Evolutionary conservation across 352 stramenopile genomes (phyloP), one percentile per base, ranked within the genome.

Genomic region (Pythium monospermum): DNA sequence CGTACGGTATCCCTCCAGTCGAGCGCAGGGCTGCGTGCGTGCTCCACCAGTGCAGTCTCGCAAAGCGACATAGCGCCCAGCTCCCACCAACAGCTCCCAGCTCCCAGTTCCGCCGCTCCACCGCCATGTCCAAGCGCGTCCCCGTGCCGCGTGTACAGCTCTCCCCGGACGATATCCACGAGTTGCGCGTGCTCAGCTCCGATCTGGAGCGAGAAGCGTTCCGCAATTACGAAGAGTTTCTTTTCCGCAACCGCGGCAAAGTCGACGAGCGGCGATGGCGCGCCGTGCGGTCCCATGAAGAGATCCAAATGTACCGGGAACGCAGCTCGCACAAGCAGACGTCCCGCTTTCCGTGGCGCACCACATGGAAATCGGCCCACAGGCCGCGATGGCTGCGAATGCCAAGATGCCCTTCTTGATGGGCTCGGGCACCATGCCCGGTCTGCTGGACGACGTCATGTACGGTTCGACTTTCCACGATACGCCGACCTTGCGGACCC

Each of bases 391-490:
- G 28, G 71, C 74, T 0, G 71, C 69, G 5, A 76, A 62, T 45
- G 71, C 61, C 19, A 64, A 66, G 12, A 61, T 71, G 40, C 68
- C 64, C 0, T 37, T 71, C 11, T 31, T 82, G 27, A 16, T 80
- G 40, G 61, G 37, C 25, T 64, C 42, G 18, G 71, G 69, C 10
- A 67, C 59, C n/a, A 43, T 79, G 21, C 57, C 72, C 22, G 73
- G 76, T 23, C 64, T 58, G 12, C n/a, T 85, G 13, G 67, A 83
- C 19, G 76, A 87, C 42, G 63, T 65, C 40, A 59, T 85, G 48
- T 85, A 87, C 50, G 73, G 73, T 22, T 53, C 57, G 21, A 66
- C 76, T 27, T 65, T 66, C 23, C 50, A 69, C 53, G 69, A 83
- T 54, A 71, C 73, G 40, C 19, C 44, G 10, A 69, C 68, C 16